phyloP scores from a whole-genome alignment of 805 yeast species.

The Starmerella potacharoeniae region DNA sequence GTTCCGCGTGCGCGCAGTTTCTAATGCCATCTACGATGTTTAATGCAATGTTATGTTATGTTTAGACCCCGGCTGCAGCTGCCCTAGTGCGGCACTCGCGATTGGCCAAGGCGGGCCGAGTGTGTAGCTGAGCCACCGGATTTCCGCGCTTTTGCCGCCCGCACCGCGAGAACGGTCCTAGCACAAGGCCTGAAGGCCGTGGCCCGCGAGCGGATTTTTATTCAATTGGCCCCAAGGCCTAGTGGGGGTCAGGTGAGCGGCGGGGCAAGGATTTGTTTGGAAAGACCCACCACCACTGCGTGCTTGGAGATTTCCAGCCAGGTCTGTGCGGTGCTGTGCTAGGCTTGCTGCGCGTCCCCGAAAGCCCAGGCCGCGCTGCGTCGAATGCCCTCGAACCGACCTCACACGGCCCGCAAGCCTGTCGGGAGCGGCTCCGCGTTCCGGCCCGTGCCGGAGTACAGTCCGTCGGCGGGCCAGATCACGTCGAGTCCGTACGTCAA shows the following conservation, averaged over 20 bases:
- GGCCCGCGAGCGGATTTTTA: neutral
- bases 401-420: constrained; percentile 20
- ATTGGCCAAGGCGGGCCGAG: no score
- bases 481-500: constrained; percentile 19
- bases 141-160: no score
- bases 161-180: no score
- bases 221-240: neutral
- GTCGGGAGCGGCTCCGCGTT: constrained; percentile 22
- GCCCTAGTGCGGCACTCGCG: no score
- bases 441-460: constrained; percentile 19
- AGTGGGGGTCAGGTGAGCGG: neutral
- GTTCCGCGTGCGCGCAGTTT: no score
- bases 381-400: constrained; percentile 2
- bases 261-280: neutral
- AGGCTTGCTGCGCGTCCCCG: neutral
- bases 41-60: no score
- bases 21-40: no score
- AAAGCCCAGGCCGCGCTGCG: neutral
- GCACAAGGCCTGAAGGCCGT: no score
- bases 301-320: neutral
- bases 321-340: neutral
- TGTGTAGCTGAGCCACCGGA: no score
- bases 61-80: no score
- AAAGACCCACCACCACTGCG: neutral
- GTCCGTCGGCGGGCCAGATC: constrained; percentile 15